Evolutionary conservation across 192 early-diverging fungal species (phyloP).

Genomic region (Tieghemiomyces parasiticus): DNA sequence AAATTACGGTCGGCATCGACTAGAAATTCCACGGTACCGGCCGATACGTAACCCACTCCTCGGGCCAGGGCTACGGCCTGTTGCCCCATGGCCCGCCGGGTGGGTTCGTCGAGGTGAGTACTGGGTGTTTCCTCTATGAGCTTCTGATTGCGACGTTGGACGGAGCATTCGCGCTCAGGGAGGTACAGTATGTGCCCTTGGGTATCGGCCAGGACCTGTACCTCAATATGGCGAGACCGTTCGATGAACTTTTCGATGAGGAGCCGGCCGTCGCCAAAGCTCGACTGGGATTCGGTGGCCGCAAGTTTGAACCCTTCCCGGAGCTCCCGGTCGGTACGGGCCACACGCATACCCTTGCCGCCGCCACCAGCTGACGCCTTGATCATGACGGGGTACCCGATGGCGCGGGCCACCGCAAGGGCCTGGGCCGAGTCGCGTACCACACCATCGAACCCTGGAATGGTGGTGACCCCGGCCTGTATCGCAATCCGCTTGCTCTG

Average conservation of each 20-base stretch:
- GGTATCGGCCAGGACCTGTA: constrained; percentile 55
- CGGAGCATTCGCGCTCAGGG: constrained; percentile 81
- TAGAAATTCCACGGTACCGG: constrained; percentile 66
- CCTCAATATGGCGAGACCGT: constrained; percentile 63
- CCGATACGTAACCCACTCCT: constrained; percentile 57
- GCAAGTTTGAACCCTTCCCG: constrained; percentile 66
- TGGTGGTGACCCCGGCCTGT: constrained; percentile 55
- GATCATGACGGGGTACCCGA: constrained; percentile 73
- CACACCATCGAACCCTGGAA: constrained; percentile 80
- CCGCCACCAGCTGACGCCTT: constrained; percentile 72
- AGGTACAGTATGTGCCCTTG: constrained; percentile 64
- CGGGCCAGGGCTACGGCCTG: constrained; percentile 61
- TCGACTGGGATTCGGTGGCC: constrained; percentile 59
- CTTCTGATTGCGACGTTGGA: constrained; percentile 70
- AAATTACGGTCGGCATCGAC: constrained; percentile 57
- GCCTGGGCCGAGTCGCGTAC: constrained; percentile 58
- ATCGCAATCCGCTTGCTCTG: constrained; percentile 62
- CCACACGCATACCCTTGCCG: constrained; percentile 76
- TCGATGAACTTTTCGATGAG: constrained; percentile 89
- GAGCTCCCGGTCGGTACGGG: constrained; percentile 43
- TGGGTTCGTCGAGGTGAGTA: constrained; percentile 40
- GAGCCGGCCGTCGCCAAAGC: constrained; percentile 79
- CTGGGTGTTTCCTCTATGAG: constrained; percentile 80
- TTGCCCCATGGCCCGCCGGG: constrained; percentile 56
- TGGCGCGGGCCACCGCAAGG: constrained; percentile 44